Base-by-base conservation (phyloP, 1,284 basidiomycete species). In the Moesziomyces aphidis region DNA sequence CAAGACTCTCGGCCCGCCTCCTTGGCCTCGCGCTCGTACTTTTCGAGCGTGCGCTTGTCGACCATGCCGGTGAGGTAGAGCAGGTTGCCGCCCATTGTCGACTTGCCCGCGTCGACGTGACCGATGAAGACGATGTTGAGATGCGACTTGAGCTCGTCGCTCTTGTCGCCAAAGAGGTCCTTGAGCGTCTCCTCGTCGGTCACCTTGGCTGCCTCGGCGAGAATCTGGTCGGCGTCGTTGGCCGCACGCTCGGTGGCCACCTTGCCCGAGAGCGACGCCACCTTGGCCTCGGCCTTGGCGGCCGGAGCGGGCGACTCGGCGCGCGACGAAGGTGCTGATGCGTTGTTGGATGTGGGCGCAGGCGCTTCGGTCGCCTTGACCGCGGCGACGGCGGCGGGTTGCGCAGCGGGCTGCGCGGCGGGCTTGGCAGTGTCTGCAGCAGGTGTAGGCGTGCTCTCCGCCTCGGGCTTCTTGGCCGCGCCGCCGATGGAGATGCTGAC, bases 31-130 rank as follows among this genome's bases (percentile, higher is more conserved):
- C 75, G 66, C 76, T 84, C 83, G 66, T 81, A 83, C 73, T 84
- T 84, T 28, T 84, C 83, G 52, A 84, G 47, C 39, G 83, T 84
- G 39, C 83, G 79, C 77, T 84, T 84, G 79, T 84, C 83, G 10
- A 84, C 82, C 82, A 83, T 83, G 42, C 83, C 83, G 22, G 80
- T 82, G 47, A 83, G 71, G 68, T 76, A 81, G 56, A 84, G 76
- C 53, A 84, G 60, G 61, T 84, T 76, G 26, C 83, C 83, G 42
- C 82, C 82, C 81, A 83, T 81, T 50, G 83, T 84, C 28, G 83
- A 84, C 67, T 84, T 84, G 60, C 83, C 83, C 4, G 83, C 82
- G 61, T 84, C 83, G 71, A 84, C 83, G 64, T 84, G 83, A 23
- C 83, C 83, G 42, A 84, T 81, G 54, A 84, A 83, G 52, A 84